Conservation (phyloP, 768 basidiomycete genomes). For the Leccinum sublutescens region DNA sequence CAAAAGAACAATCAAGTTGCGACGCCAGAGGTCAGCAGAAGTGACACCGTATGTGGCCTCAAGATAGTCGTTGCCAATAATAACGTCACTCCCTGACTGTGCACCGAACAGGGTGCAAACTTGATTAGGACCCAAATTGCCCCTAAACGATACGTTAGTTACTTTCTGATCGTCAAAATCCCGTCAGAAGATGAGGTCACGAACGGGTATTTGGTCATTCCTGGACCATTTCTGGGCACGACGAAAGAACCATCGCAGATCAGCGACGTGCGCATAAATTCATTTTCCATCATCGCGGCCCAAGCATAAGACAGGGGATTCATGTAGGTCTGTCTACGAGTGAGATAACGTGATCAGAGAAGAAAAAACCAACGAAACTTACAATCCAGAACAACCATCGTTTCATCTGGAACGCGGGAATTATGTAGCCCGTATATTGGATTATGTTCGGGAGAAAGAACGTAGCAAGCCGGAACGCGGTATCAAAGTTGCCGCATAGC, state of each 20-base stretch:
- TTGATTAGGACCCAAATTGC: conserved; percentile 62
- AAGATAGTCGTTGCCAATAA: conserved; percentile 65
- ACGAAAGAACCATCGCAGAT: conserved; percentile 65
- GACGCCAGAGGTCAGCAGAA: conserved; percentile 57
- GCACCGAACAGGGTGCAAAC: conserved; percentile 77
- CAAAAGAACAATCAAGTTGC: conserved; percentile 67
- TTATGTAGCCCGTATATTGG: conserved; percentile 68
- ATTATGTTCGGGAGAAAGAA: conserved; percentile 79
- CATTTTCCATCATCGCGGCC: conserved; percentile 81
- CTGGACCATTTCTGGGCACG: conserved; percentile 61
- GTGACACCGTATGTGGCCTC: conserved; percentile 50
- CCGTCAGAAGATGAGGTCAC: conserved; percentile 22
- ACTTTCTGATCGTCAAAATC: not conserved
- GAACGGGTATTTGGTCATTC: conserved; percentile 56
- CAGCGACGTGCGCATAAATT: conserved; percentile 68
- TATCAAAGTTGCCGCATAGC: conserved; percentile 53
- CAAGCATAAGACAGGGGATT: conserved; percentile 79
- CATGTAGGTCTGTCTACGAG: conserved; percentile 56
- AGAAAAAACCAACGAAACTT: conserved; percentile 24
- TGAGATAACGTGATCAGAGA: conserved; percentile 6
- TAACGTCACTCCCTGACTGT: conserved; percentile 48
- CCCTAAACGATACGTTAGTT: conserved; percentile 35
- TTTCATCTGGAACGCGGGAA: conserved; percentile 69
- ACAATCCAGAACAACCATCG: conserved; percentile 87
- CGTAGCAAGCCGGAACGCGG: conserved; percentile 51